Conservation (phyloP, 352 stramenopile genomes). For the Pythium phragmitis region DNA sequence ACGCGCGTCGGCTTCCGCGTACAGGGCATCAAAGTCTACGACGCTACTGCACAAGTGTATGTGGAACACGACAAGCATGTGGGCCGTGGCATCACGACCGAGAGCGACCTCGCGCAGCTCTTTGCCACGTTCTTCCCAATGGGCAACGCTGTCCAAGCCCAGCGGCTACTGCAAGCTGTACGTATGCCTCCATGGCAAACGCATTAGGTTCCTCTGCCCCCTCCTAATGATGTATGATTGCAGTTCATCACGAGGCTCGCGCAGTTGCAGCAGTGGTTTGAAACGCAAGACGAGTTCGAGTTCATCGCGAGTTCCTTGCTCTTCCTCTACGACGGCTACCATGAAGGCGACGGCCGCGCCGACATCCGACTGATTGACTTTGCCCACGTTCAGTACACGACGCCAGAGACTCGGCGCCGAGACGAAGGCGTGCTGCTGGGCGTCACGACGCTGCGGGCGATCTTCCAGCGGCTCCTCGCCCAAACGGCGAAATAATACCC, state of each 20-base stretch:
- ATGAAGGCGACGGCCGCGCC: not conserved
- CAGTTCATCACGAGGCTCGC: slow-evolving; percentile 74
- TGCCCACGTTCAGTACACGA: slow-evolving; percentile 47
- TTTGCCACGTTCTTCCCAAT: slow-evolving; percentile 84
- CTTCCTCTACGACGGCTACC: slow-evolving; percentile 90
- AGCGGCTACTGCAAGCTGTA: slow-evolving; percentile 47
- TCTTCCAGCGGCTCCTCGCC: slow-evolving; percentile 50
- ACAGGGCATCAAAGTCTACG: slow-evolving; percentile 91
- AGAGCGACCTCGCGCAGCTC: slow-evolving; percentile 55
- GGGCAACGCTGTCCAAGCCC: slow-evolving; percentile 27
- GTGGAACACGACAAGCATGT: slow-evolving; percentile 88
- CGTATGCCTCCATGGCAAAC: slow-evolving; percentile 5
- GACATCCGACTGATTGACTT: slow-evolving; percentile 88
- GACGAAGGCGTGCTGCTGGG: slow-evolving; percentile 67
- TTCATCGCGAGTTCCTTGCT: slow-evolving; percentile 96
- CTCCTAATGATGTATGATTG: not conserved
- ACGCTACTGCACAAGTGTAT: slow-evolving; percentile 53
- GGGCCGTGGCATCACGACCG: slow-evolving; percentile 58
- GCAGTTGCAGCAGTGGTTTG: slow-evolving; percentile 68
- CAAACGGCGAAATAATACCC: slow-evolving; percentile 4
- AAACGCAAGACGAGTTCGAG: slow-evolving; percentile 70
- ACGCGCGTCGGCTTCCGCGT: slow-evolving; percentile 91
- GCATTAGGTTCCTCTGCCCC: not conserved
- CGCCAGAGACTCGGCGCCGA: slow-evolving; percentile 14
- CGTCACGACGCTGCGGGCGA: slow-evolving; percentile 45